Percentiles rank a stretch among this genome's conserved stretches.
phyloP scores from a whole-genome alignment of 1,284 basidiomycete genomes.

The Boletus semigastroideus region DNA sequence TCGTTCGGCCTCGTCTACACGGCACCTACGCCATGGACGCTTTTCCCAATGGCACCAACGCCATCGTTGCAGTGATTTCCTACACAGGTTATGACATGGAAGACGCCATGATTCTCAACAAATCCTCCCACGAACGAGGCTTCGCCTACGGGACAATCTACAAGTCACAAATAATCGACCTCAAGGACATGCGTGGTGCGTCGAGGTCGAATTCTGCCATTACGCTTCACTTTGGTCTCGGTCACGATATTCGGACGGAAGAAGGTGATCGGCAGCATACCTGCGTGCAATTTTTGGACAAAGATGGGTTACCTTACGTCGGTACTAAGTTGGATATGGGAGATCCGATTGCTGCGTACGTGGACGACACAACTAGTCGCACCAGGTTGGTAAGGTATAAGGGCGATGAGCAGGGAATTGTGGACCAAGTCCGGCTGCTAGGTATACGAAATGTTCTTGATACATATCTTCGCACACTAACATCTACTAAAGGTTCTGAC shows the following conservation, averaged over 20 bases:
- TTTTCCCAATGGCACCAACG: constrained; percentile 98
- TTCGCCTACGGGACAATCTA: constrained; percentile 98
- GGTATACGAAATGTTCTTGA: constrained; percentile 47
- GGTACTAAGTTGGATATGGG: constrained; percentile 75
- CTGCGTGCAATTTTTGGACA: constrained; percentile 67
- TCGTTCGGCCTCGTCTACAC: constrained; percentile 91
- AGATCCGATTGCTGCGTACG: constrained; percentile 83
- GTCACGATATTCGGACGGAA: constrained; percentile 66
- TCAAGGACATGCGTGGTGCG: constrained; percentile 78
- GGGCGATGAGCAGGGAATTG: constrained; percentile 89
- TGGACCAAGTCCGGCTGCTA: constrained; percentile 91
- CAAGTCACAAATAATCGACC: constrained; percentile 92
- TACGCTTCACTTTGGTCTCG: constrained; percentile 85
- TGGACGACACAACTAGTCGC: constrained; percentile 82
- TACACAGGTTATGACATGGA: constrained; percentile 99
- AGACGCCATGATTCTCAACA: constrained; percentile 99
- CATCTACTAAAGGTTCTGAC: constrained; percentile 64
- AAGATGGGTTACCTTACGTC: constrained; percentile 84
- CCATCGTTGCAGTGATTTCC: constrained; percentile 98
- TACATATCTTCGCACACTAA: constrained; percentile 5
- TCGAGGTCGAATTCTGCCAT: constrained; percentile 52
- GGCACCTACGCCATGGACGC: constrained; percentile 98
- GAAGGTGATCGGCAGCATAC: constrained; percentile 56
- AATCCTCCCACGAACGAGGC: constrained; percentile 96
- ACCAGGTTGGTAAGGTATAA: constrained; percentile 96